Conservation (phyloP, 495 filamentous ascomycete genomes). For the Lophiostoma macrostomum region DNA sequence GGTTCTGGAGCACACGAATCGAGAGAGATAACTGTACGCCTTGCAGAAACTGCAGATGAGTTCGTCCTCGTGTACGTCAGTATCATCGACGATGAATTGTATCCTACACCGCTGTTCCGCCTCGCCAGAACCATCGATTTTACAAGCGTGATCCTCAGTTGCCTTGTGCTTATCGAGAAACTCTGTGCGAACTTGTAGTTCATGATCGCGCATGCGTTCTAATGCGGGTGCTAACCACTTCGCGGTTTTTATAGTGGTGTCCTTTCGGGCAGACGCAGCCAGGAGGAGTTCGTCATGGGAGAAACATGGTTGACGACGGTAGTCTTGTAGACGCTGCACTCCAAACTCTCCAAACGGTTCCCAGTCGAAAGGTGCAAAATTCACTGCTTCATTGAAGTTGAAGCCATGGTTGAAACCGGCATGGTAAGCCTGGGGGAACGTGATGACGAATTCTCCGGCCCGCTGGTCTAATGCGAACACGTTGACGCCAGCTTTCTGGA, state of each 20-base stretch:
- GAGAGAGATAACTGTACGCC: constrained; percentile 83
- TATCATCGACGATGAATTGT: constrained; percentile 24
- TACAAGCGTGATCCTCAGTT: constrained; percentile 49
- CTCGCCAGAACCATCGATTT: constrained; percentile 39
- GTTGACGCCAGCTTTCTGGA: constrained; percentile 90
- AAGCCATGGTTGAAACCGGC: constrained; percentile 64
- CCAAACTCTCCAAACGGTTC: constrained; percentile 87
- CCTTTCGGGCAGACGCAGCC: constrained; percentile 73
- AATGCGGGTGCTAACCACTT: constrained; percentile 92
- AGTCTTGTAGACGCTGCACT: constrained; percentile 80
- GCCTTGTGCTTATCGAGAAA: constrained; percentile 66
- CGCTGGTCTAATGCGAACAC: constrained; percentile 92
- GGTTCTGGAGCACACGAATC: constrained; percentile 76
- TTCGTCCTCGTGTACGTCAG: constrained; percentile 64
- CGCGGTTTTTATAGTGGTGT: constrained; percentile 80
- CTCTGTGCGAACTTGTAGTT: constrained; percentile 61
- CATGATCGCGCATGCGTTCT: constrained; percentile 68
- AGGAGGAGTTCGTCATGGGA: constrained; percentile 96
- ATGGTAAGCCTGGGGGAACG: constrained; percentile 49
- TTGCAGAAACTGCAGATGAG: constrained; percentile 92
- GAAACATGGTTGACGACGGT: constrained; percentile 90
- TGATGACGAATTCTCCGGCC: constrained; percentile 94
- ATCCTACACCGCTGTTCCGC: constrained; percentile 34
- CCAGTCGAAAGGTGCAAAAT: constrained; percentile 97
- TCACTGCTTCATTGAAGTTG: constrained; percentile 99